Percentiles rank a stretch among this genome's conserved stretches.
Conservation (phyloP, 805 yeast species). For the Torulaspora microellipsoides region DNA sequence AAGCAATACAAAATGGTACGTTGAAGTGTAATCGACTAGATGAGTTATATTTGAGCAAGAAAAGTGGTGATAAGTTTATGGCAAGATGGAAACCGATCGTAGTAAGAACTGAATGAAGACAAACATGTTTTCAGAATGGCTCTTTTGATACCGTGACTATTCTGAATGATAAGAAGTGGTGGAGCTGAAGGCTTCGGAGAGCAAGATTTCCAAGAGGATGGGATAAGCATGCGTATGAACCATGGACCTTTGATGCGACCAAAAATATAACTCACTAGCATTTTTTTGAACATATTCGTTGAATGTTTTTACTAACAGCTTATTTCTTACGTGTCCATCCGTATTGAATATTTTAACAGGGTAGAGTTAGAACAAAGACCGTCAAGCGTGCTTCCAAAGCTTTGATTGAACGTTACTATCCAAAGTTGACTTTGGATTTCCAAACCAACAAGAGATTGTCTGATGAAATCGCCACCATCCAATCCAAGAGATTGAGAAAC, state of each 20-base stretch:
- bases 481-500: slow-evolving; percentile 99
- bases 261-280: too few species aligned
- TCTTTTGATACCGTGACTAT: too few species aligned
- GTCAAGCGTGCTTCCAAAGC: slow-evolving; percentile 99
- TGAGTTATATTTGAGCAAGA: too few species aligned
- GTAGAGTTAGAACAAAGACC: slow-evolving; percentile 99
- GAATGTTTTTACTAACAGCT: slow-evolving; percentile 19
- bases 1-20: slow-evolving; percentile 30
- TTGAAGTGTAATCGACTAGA: not conserved
- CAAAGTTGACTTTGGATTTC: slow-evolving; percentile 98
- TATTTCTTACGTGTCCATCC: slow-evolving; percentile 1
- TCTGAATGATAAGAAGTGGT: too few species aligned
- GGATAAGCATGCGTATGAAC: too few species aligned
- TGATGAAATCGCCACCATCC: slow-evolving; percentile 97
- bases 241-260: too few species aligned
- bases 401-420: slow-evolving; percentile 98
- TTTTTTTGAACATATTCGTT: not conserved
- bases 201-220: too few species aligned
- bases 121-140: too few species aligned
- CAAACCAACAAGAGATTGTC: slow-evolving; percentile 99
- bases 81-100: too few species aligned
- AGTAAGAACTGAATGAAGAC: too few species aligned
- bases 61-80: too few species aligned
- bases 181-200: too few species aligned
- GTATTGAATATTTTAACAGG: slow-evolving; percentile 46